These are phyloP conservation scores for Epithele typhae DNA, from an alignment of 768 basidiomycete genomes.

Conservation along the genomic window DNA sequence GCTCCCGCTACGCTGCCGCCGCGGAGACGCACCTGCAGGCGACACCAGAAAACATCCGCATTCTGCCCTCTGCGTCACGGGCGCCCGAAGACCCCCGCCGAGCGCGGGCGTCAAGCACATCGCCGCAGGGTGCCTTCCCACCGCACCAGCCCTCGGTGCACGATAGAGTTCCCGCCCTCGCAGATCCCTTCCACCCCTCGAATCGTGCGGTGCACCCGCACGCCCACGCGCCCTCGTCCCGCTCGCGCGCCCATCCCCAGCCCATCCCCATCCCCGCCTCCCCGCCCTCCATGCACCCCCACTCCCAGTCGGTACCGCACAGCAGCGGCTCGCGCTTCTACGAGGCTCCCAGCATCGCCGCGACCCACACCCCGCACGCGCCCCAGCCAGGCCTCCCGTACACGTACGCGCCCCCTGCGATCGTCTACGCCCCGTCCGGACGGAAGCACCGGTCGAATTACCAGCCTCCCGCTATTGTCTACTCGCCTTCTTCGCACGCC, in stretches of 20 bases:
- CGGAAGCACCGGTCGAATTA: slow-evolving; percentile 48
- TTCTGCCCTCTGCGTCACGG: slow-evolving; percentile 25
- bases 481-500: slow-evolving; percentile 33
- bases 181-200: slow-evolving; percentile 13
- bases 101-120: slow-evolving; percentile 11
- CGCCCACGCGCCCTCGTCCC: slow-evolving; percentile 23
- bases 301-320: slow-evolving; percentile 32
- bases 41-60: slow-evolving; percentile 25
- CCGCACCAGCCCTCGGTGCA: slow-evolving; percentile 10
- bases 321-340: slow-evolving; percentile 15
- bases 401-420: slow-evolving; percentile 47
- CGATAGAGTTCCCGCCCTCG: slow-evolving; percentile 14
- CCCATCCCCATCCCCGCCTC: slow-evolving; percentile 14
- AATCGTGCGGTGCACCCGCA: slow-evolving; percentile 17
- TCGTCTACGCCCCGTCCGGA: slow-evolving; percentile 51
- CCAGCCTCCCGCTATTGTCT: slow-evolving; percentile 54
- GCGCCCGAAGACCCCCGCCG: slow-evolving; percentile 12
- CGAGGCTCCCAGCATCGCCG: slow-evolving; percentile 19
- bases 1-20: slow-evolving; percentile 12
- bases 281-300: slow-evolving; percentile 33
- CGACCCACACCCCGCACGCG: too few relatives aligned
- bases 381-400: slow-evolving; percentile 29
- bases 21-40: background rate
- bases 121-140: slow-evolving; percentile 9
- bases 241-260: slow-evolving; percentile 28